Conservation (phyloP, 306 rosid species). For the Macrotyloma uniflorum region DNA sequence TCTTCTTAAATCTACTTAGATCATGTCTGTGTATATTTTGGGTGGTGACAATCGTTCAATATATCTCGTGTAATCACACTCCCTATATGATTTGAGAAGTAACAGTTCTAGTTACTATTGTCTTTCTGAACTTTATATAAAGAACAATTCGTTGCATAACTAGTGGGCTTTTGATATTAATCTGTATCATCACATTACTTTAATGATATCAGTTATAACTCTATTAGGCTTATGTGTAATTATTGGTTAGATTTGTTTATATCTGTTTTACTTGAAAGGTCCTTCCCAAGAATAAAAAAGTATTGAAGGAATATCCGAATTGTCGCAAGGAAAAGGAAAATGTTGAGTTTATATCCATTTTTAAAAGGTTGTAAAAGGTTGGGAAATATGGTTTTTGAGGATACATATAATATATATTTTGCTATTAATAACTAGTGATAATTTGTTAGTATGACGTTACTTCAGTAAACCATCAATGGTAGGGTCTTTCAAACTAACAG, state of each 20-base stretch:
- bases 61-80: not conserved
- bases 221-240: too few relatives aligned
- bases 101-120: not conserved
- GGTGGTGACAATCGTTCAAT: constrained; percentile 16
- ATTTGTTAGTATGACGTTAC: constrained; percentile 47
- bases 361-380: not conserved
- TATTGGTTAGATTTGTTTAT: too few relatives aligned
- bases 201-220: not conserved
- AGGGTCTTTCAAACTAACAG: constrained; percentile 41
- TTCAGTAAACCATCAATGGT: constrained; percentile 38
- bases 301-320: too few relatives aligned
- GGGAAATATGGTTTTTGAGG: not conserved
- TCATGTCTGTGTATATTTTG: constrained; percentile 28
- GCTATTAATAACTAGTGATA: constrained; percentile 31
- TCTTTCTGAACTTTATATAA: not conserved
- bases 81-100: not conserved
- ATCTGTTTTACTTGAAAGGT: too few relatives aligned
- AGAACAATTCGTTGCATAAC: not conserved
- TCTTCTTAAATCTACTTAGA: constrained; percentile 8
- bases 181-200: not conserved
- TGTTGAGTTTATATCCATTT: too few relatives aligned
- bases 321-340: too few relatives aligned
- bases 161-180: not conserved
- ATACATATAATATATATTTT: not conserved
- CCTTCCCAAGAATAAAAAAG: too few relatives aligned